These are phyloP conservation scores for Lithohypha guttulata DNA, from an alignment of 2,329 filamentous ascomycete species.

Conservation along the genomic window DNA sequence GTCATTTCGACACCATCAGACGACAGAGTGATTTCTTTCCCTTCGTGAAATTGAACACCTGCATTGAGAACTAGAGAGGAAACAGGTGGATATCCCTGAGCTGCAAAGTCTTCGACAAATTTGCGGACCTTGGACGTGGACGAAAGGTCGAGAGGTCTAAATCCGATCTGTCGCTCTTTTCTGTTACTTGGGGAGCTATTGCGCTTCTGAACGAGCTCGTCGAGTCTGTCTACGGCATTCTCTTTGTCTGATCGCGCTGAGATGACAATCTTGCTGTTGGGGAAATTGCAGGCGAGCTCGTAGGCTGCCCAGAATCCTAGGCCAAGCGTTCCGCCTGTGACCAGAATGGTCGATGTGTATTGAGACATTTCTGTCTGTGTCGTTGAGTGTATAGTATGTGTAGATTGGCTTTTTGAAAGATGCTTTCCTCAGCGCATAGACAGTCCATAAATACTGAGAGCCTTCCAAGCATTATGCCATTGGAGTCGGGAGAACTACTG, in stretches of 20 bases:
- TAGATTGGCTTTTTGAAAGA: too few relatives aligned
- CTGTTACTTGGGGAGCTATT: background rate
- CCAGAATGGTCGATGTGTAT: conserved; percentile 23
- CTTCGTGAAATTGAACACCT: conserved; percentile 33
- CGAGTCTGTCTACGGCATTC: conserved; percentile 35
- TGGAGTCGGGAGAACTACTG: too few relatives aligned
- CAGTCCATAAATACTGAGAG: too few relatives aligned
- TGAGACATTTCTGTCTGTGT: too few relatives aligned
- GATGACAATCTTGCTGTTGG: conserved; percentile 34
- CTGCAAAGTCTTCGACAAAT: conserved; percentile 31
- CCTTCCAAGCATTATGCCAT: too few relatives aligned
- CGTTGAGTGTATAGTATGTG: too few relatives aligned
- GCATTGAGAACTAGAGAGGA: conserved; percentile 40
- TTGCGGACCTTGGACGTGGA: conserved; percentile 30
- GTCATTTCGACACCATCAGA: conserved; percentile 37
- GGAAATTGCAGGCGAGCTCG: conserved; percentile 31
- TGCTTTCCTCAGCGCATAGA: too few relatives aligned
- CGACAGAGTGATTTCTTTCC: conserved; percentile 26
- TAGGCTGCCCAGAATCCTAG: conserved; percentile 36
- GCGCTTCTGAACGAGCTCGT: conserved; percentile 25
- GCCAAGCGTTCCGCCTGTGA: conserved; percentile 38
- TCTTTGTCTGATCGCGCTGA: conserved; percentile 35
- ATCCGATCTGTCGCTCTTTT: conserved; percentile 33
- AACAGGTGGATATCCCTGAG: conserved; percentile 32
- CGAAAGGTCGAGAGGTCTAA: conserved; percentile 36